Evolutionary conservation across 2,329 filamentous ascomycete genomes (phyloP).

Genomic region (Neoarthrinium moseri): DNA sequence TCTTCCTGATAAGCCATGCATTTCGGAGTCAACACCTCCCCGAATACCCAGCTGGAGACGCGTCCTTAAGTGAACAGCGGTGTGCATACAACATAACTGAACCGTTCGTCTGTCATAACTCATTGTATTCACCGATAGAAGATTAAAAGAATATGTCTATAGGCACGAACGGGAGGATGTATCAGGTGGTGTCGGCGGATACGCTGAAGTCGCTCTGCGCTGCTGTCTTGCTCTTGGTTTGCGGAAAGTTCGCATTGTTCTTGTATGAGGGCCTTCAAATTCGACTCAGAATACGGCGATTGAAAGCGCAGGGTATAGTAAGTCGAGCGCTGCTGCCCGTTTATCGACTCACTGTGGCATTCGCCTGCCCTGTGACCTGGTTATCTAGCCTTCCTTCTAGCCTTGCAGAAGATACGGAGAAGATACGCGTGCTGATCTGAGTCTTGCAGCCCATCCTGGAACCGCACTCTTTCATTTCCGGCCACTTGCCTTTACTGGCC

Average conservation of each 20-base stretch:
- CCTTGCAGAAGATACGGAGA: neutral
- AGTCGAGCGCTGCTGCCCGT: no score
- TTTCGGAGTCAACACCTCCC: neutral
- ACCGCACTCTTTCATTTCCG: slow-evolving; percentile 27
- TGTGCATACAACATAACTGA: neutral
- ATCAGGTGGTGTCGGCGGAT: no score
- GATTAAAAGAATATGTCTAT: neutral
- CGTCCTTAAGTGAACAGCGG: neutral
- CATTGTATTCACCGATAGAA: neutral
- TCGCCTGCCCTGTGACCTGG: no score
- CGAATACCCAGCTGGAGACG: neutral
- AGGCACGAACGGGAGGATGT: neutral
- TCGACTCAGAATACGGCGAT: neutral
- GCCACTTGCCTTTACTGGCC: slow-evolving; percentile 22
- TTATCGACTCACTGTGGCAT: no score
- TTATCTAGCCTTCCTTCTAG: neutral
- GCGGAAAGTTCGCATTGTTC: neutral
- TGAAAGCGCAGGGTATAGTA: slow-evolving; percentile 4
- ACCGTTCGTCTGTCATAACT: neutral
- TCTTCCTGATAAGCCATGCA: neutral
- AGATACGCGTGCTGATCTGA: no score
- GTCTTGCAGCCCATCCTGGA: slow-evolving; percentile 8
- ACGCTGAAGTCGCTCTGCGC: neutral
- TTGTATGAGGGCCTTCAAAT: neutral
- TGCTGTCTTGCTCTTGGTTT: neutral